phyloP scores from a whole-genome alignment of 257 asterid species.

The Cinchona pubescens region DNA sequence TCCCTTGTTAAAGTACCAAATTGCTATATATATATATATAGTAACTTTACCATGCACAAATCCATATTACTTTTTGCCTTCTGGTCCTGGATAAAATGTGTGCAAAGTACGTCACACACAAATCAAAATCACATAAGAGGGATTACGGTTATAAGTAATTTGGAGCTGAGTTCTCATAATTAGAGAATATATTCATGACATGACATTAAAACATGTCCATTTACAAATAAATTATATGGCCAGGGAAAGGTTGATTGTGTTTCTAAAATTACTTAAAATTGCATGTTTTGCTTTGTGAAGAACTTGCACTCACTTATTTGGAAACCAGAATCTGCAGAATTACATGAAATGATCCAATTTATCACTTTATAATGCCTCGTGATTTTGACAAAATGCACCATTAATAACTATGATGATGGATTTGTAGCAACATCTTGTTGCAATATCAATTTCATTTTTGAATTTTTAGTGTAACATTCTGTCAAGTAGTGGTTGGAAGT shows the following conservation, averaged over 20 bases:
- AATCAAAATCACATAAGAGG: conserved; percentile 10
- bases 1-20: too few species aligned
- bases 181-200: conserved; percentile 27
- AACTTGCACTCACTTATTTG: neutral
- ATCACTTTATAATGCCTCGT: neutral
- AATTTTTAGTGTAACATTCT: neutral
- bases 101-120: neutral
- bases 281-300: neutral
- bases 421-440: neutral
- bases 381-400: neutral
- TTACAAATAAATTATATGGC: neutral
- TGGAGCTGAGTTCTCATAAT: neutral
- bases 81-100: too few species aligned
- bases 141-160: conserved; percentile 5
- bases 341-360: neutral
- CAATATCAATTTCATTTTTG: neutral
- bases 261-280: neutral
- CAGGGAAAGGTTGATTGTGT: neutral
- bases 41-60: too few species aligned
- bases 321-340: neutral
- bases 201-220: conserved; percentile 14
- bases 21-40: too few species aligned
- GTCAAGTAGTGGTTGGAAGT: too few species aligned
- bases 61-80: too few species aligned
- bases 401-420: neutral